Base-by-base conservation (phyloP, 1,284 basidiomycete species). In the Peniophora sp. region DNA sequence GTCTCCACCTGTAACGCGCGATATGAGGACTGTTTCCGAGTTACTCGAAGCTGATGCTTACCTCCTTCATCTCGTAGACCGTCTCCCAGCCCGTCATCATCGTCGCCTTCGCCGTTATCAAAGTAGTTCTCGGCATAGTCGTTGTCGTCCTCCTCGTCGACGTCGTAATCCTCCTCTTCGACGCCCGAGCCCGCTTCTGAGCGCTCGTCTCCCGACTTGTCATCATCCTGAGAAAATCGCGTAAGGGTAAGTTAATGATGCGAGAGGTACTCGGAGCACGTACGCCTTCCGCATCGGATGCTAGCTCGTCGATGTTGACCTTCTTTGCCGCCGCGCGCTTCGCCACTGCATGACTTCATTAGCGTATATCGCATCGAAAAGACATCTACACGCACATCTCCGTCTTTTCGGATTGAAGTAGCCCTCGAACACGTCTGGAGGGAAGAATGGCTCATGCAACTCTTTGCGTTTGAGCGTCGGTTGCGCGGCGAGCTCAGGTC, bases 61-160 rank as follows among this genome's bases (percentile, higher is more conserved):
- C 27, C 27, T 32, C 27, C 27, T 32, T 32, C 27, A 32, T 32
- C 27, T 32, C 27, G 27, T 12, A 67, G 81, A 1, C 79, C 85
- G 12, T 76, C 86, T 9, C 83, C 87, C 10, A 87, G 66, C 57
- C 88, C 81, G 58, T 90, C 88, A 49, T 76, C 65, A 59, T 90
- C 85, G 50, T 90, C 87, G 3, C 73, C 81, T 64, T 90, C 88
- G 22, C 87, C 87, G 53, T 88, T 89, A 62, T 91, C 88, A 63
- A 91, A 91, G 72, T 90, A 90, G 61, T 90, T 87, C 54, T 85
- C 84, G 1, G 83, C 88, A 55, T 91, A 91, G 56, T 91, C 87
- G 55, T 90, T 89, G 64, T 90, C 87, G 57, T 87, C 88, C 62
- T 89, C 86, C 60, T 89, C 87, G 37, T 90, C 87, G 34, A 87